phyloP scores from a whole-genome alignment of 306 rosid genomes.

The Corylus heterophylla region DNA sequence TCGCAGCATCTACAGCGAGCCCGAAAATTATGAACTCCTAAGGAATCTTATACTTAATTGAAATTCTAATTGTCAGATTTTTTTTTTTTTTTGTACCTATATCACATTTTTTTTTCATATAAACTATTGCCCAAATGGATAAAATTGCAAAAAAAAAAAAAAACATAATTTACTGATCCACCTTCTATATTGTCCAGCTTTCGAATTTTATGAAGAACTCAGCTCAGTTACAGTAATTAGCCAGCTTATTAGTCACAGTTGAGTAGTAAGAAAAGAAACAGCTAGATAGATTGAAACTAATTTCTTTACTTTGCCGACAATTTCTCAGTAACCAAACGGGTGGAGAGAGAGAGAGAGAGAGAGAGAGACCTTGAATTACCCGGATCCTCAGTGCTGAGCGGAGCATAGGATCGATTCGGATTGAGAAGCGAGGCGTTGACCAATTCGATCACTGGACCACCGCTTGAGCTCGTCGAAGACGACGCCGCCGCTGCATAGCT shows the following conservation, averaged over 20 bases:
- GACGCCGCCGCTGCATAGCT: conserved; percentile 34
- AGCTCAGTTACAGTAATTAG: neutral
- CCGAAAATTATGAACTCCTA: neutral
- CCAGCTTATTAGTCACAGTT: neutral
- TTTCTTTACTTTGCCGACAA: neutral
- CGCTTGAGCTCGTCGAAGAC: conserved; percentile 47
- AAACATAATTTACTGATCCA: neutral
- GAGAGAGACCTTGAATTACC: conserved; percentile 72
- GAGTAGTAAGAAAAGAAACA: neutral
- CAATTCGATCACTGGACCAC: conserved; percentile 87
- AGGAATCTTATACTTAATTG: neutral
- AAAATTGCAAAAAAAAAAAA: neutral
- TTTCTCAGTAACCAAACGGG: conserved; percentile 5
- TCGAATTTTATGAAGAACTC: neutral
- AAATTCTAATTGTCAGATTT: neutral
- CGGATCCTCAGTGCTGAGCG: conserved; percentile 95
- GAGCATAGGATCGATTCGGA: conserved; percentile 77
- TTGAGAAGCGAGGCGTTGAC: conserved; percentile 77
- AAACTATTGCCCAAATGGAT: neutral
- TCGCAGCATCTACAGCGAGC: neutral
- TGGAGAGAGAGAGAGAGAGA: conserved; percentile 19
- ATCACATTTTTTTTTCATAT: neutral
- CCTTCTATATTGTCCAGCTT: neutral
- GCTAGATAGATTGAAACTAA: neutral
- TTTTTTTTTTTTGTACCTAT: neutral